phyloP scores from a whole-genome alignment of 148 eudicot species.

The Camellia japonica region DNA sequence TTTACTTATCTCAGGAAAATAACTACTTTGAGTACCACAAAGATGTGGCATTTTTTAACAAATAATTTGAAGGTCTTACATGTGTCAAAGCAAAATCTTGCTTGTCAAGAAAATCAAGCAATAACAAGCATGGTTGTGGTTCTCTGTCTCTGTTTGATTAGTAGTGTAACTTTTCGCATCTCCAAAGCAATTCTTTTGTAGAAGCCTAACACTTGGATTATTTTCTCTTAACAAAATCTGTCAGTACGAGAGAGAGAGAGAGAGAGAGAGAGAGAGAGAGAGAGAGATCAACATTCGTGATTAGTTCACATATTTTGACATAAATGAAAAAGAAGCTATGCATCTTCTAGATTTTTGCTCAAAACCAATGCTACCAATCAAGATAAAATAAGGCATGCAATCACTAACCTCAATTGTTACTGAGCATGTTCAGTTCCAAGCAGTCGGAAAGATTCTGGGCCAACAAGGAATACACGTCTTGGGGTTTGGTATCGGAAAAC shows the following conservation, averaged over 20 bases:
- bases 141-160: background rate
- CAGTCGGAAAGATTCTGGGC: too few relatives aligned
- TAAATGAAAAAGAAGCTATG: too few relatives aligned
- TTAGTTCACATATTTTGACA: constrained; percentile 6
- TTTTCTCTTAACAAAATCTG: background rate
- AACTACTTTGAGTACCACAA: too few relatives aligned
- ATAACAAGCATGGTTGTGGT: background rate
- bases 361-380: too few relatives aligned
- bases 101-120: background rate
- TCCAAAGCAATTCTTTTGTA: background rate
- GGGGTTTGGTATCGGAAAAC: constrained; percentile 62
- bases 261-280: background rate
- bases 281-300: background rate
- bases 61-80: background rate
- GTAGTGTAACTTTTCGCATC: background rate
- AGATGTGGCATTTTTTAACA: background rate
- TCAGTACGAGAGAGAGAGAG: background rate
- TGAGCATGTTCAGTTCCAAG: too few relatives aligned
- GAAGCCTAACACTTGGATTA: background rate
- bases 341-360: too few relatives aligned
- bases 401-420: too few relatives aligned
- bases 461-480: constrained; percentile 37
- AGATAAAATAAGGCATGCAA: too few relatives aligned
- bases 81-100: background rate
- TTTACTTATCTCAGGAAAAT: background rate